A percentile compares a stretch with the other conserved stretches of the same genome.
Conservation (phyloP, 1,284 basidiomycete genomes). For the Fomitopsis pinicola region DNA sequence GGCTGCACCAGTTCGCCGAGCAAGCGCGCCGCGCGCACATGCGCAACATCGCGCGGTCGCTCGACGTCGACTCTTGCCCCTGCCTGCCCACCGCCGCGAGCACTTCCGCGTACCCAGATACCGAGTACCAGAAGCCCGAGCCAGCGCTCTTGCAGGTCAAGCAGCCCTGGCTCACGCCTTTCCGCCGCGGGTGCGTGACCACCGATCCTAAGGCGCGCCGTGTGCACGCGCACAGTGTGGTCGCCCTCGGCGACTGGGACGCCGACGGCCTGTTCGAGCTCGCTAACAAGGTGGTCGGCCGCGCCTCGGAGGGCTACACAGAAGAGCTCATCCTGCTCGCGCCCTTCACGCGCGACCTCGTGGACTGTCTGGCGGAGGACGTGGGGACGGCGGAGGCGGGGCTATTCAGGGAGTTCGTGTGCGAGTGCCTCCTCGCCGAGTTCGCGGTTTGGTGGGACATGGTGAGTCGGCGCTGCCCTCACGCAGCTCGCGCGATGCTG, state of each 20-base stretch:
- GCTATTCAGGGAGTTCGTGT: slow-evolving; percentile 26
- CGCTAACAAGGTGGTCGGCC: slow-evolving; percentile 15
- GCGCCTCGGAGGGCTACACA: slow-evolving; percentile 13
- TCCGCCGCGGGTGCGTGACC: slow-evolving; percentile 13
- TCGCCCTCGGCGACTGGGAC: slow-evolving; percentile 14
- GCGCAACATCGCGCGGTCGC: not conserved
- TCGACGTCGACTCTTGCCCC: slow-evolving; percentile 14
- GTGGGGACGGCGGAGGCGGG: slow-evolving; percentile 19
- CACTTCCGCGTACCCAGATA: not conserved
- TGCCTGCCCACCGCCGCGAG: slow-evolving; percentile 12
- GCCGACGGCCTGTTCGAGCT: slow-evolving; percentile 14
- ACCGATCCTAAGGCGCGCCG: slow-evolving; percentile 5
- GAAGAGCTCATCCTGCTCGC: slow-evolving; percentile 17
- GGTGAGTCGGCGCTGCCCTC: slow-evolving; percentile 22
- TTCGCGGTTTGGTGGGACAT: slow-evolving; percentile 31
- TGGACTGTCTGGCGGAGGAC: slow-evolving; percentile 17
- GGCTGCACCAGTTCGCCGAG: slow-evolving; percentile 1
- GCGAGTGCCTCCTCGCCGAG: slow-evolving; percentile 24
- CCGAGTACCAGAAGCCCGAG: not conserved
- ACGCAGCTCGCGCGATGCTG: not conserved
- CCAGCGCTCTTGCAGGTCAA: slow-evolving; percentile 7
- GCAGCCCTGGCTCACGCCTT: slow-evolving; percentile 14
- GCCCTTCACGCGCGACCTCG: slow-evolving; percentile 26
- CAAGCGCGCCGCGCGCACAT: not conserved
- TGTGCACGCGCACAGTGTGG: slow-evolving; percentile 13